Evolutionary conservation across 2,329 filamentous ascomycete genomes (phyloP).

Genomic region (Venturiaceae sp.): DNA sequence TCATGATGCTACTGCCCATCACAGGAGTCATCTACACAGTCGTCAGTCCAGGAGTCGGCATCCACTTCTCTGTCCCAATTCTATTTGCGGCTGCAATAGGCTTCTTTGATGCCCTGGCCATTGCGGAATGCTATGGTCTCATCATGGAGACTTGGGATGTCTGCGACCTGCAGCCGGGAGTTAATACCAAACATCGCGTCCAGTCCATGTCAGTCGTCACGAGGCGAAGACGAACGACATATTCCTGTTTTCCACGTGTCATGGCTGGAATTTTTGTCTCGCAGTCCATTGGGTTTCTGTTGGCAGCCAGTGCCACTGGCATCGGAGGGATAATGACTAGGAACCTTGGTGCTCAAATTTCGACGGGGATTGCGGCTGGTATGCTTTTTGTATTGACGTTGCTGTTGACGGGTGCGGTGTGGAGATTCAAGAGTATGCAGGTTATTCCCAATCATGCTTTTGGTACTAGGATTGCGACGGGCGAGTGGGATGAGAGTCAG

Average conservation of each 20-base stretch:
- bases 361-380: slow-evolving; percentile 58
- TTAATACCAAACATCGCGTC: slow-evolving; percentile 43
- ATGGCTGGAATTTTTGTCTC: slow-evolving; percentile 60
- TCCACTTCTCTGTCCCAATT: slow-evolving; percentile 54
- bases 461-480: slow-evolving; percentile 24
- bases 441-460: slow-evolving; percentile 55
- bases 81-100: slow-evolving; percentile 57
- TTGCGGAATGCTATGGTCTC: slow-evolving; percentile 66
- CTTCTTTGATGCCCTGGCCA: slow-evolving; percentile 62
- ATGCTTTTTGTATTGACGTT: slow-evolving; percentile 57
- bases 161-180: slow-evolving; percentile 66
- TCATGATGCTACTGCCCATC: slow-evolving; percentile 57
- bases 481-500: slow-evolving; percentile 24
- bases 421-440: slow-evolving; percentile 55
- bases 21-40: slow-evolving; percentile 59
- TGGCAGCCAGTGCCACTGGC: slow-evolving; percentile 59
- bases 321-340: slow-evolving; percentile 60
- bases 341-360: slow-evolving; percentile 54
- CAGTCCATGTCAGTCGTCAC: slow-evolving; percentile 33
- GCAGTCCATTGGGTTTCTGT: slow-evolving; percentile 59
- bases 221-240: slow-evolving; percentile 51
- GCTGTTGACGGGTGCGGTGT: slow-evolving; percentile 50
- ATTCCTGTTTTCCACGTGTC: slow-evolving; percentile 66
- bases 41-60: slow-evolving; percentile 51
- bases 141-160: slow-evolving; percentile 77